Percentiles rank a stretch among this genome's conserved stretches.
phyloP scores from a whole-genome alignment of 805 yeast genomes.

The Candida morakotiae region DNA sequence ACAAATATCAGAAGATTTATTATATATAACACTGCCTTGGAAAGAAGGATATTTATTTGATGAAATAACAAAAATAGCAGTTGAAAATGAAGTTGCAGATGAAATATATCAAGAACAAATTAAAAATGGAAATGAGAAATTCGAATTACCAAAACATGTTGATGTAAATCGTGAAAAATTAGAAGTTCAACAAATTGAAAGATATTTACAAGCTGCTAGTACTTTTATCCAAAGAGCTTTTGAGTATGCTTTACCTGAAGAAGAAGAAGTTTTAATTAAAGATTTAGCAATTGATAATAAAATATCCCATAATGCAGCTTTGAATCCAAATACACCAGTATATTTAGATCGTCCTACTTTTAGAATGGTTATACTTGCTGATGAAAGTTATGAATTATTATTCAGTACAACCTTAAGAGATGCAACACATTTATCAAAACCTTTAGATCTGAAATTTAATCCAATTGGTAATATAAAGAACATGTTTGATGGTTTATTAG shows the following conservation, averaged over 20 bases:
- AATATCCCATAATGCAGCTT: constrained; percentile 68
- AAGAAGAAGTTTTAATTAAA: constrained; percentile 34
- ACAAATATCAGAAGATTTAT: constrained; percentile 80
- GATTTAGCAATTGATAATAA: constrained; percentile 34
- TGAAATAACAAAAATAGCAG: constrained; percentile 53
- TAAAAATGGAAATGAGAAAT: constrained; percentile 22
- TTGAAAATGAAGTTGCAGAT: constrained; percentile 67
- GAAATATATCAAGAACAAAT: constrained; percentile 43
- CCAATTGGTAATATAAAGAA: constrained; percentile 65
- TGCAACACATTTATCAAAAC: constrained; percentile 64
- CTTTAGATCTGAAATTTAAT: constrained; percentile 42
- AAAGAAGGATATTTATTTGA: constrained; percentile 70
- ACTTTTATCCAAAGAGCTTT: constrained; percentile 82
- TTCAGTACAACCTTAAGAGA: constrained; percentile 65
- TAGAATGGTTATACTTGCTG: constrained; percentile 91
- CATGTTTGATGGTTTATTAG: constrained; percentile 85
- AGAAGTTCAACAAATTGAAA: constrained; percentile 62
- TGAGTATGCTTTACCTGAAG: constrained; percentile 78
- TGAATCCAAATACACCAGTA: constrained; percentile 76
- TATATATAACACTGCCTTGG: constrained; percentile 82
- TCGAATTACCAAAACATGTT: constrained; percentile 51
- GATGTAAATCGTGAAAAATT: constrained; percentile 60
- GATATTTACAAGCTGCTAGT: constrained; percentile 85
- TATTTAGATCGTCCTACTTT: constrained; percentile 79
- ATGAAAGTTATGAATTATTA: constrained; percentile 85